Base-by-base conservation (phyloP, 140 eudicot species). In the Ambrosia hybrid region DNA sequence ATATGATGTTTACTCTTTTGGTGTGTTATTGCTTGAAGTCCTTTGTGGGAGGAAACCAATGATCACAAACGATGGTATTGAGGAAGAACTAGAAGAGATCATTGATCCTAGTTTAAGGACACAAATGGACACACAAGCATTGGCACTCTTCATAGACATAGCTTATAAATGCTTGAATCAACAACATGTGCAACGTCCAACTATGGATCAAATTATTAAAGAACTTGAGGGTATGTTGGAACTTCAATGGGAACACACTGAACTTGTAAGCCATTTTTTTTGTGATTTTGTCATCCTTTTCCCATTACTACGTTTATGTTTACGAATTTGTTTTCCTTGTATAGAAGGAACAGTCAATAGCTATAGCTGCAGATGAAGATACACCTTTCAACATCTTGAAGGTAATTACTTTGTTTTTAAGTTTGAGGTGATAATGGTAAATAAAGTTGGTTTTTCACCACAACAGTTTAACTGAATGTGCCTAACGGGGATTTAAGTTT, bases 21-120 rank as follows among this genome's bases (percentile, higher is more conserved):
- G 85, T 9, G 75, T 81, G 65, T 76, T 81, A 48, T 51, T 76
- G 58, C 53, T 81, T 63, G 85, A 81, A 76, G 68, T 71, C n/a
- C 38, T 58, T 73, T 76, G 52, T 21, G 57, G 63, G 55, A 73
- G 14, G 55, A 73, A 21, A n/a, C 49, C 51, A 5, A 0, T 11
- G 21, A 68, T 49, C 30, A 49, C 43, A 67, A 11, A 48, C 30
- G 15, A 17, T 26, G 58, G 37, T 1, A 14, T 36, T 34, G 36
- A 38, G 0, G 74, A 70, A 34, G 73, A 69, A 30, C 51, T 34
- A 36, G 34, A 7, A n/a, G 59, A 36, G n/a, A 14, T 51, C 14
- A 69, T 69, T 9, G 73, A 52, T 69, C 63, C 73, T 51, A 36
- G 36, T 53, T 53, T 69, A 33, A 36, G 15, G 26, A 14, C 52